A percentile compares a stretch with the other conserved stretches of the same genome.
Evolutionary conservation across 164 flowering plant genomes (phyloP).

Genomic region (Dillenia suffruticosa): DNA sequence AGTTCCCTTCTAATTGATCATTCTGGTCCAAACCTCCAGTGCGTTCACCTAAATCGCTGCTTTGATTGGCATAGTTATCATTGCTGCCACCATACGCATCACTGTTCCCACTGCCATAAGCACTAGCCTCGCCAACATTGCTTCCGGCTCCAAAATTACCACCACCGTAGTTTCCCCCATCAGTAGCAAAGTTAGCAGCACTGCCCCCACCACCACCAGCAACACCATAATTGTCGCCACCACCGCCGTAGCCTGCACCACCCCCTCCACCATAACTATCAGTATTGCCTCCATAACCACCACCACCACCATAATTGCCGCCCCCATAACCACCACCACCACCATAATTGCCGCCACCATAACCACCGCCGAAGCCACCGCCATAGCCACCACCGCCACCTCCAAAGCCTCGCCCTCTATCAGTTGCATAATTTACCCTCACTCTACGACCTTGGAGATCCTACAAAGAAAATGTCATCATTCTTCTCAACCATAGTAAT

Average conservation of each 20-base stretch:
- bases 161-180: not conserved
- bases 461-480: slow-evolving; percentile 22
- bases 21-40: slow-evolving; percentile 8
- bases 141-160: not conserved
- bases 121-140: slow-evolving; percentile 11
- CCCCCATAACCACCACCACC: slow-evolving; percentile 4
- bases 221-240: not conserved
- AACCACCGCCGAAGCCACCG: slow-evolving; percentile 1
- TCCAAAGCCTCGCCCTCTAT: slow-evolving; percentile 31
- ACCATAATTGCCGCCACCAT: not conserved
- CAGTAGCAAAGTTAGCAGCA: not conserved
- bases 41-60: not conserved
- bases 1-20: slow-evolving; percentile 18
- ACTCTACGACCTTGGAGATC: slow-evolving; percentile 73
- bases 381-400: slow-evolving; percentile 18
- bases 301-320: not conserved
- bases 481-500: too few relatives aligned
- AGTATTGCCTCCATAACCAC: not conserved
- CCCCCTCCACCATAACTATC: not conserved
- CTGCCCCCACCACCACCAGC: not conserved
- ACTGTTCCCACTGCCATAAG: slow-evolving; percentile 5
- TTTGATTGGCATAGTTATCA: slow-evolving; percentile 1
- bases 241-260: not conserved
- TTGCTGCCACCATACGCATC: slow-evolving; percentile 3
- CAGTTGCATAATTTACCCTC: slow-evolving; percentile 73